Conservation (phyloP, 345 rosid genomes). For the Raphanus sativus region DNA sequence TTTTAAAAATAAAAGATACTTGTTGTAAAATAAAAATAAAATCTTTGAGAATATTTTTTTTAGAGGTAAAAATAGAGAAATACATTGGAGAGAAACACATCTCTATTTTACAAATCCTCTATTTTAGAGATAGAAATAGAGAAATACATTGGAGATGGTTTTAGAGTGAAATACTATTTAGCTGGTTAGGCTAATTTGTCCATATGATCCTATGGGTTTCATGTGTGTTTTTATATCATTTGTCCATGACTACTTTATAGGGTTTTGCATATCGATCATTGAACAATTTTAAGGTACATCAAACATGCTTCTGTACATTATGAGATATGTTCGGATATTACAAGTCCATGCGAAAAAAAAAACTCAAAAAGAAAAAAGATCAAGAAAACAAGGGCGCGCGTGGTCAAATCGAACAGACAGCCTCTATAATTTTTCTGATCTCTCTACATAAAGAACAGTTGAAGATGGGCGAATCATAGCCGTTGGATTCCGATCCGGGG, state of each 20-base stretch:
- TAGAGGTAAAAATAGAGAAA: too few species aligned
- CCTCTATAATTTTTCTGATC: slow-evolving; percentile 23
- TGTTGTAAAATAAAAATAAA: too few species aligned
- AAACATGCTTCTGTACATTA: not conserved
- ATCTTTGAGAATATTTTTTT: too few species aligned
- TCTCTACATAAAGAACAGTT: not conserved
- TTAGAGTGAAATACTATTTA: not conserved
- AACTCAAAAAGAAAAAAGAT: not conserved
- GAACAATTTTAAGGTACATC: not conserved
- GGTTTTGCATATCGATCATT: not conserved
- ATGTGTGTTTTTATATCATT: too few species aligned
- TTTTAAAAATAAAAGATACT: too few species aligned
- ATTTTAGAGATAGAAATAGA: too few species aligned
- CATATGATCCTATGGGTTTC: not conserved
- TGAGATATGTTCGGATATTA: not conserved
- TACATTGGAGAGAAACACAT: too few species aligned
- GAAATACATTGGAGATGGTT: too few species aligned
- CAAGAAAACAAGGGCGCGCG: slow-evolving; percentile 33
- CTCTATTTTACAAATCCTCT: too few species aligned
- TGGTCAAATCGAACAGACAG: slow-evolving; percentile 14
- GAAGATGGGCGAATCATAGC: slow-evolving; percentile 2
- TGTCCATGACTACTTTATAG: not conserved
- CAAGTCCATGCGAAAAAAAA: not conserved
- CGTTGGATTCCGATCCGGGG: slow-evolving; percentile 3
- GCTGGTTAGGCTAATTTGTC: not conserved